Evolutionary conservation across 2,329 filamentous ascomycete species (phyloP).

Genomic region (Xylariomycetidae sp.): DNA sequence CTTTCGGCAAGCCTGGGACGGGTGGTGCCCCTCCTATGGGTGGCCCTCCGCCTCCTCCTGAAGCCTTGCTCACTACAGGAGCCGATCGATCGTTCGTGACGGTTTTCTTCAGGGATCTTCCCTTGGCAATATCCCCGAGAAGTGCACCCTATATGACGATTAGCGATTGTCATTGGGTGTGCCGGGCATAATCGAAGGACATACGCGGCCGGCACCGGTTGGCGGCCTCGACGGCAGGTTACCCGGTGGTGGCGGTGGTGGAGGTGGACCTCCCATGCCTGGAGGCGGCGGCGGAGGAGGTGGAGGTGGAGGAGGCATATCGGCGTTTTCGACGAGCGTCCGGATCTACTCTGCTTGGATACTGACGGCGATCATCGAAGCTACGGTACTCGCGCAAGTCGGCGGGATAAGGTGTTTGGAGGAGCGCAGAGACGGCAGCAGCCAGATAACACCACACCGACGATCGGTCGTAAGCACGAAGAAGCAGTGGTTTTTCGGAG

Average conservation of each 20-base stretch:
- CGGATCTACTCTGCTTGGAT: no score
- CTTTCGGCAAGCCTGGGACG: conserved; percentile 59
- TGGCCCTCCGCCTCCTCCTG: conserved; percentile 51
- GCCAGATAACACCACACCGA: no score
- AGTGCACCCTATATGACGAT: conserved; percentile 67
- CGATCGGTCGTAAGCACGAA: no score
- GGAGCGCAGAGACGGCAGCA: no score
- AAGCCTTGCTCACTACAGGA: conserved; percentile 58
- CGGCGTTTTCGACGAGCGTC: conserved; percentile 10
- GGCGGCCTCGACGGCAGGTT: conserved; percentile 55
- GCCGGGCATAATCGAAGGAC: conserved; percentile 23
- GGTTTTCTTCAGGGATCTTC: conserved; percentile 73
- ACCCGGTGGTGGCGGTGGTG: conserved; percentile 62
- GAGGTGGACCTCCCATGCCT: conserved; percentile 55
- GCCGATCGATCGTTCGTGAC: conserved; percentile 91
- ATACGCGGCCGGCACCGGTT: conserved; percentile 55
- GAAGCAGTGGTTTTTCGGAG: no score
- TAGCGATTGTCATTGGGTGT: no score
- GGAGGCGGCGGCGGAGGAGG: conserved; percentile 65
- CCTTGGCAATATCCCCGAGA: conserved; percentile 82
- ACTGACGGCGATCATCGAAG: no score
- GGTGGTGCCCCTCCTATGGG: conserved; percentile 74
- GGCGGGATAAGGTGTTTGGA: no score
- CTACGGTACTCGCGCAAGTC: no score
- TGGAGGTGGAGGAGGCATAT: conserved; percentile 56